Conservation (phyloP, 2,329 filamentous ascomycete genomes). For the Stagonosporopsis tanaceti region DNA sequence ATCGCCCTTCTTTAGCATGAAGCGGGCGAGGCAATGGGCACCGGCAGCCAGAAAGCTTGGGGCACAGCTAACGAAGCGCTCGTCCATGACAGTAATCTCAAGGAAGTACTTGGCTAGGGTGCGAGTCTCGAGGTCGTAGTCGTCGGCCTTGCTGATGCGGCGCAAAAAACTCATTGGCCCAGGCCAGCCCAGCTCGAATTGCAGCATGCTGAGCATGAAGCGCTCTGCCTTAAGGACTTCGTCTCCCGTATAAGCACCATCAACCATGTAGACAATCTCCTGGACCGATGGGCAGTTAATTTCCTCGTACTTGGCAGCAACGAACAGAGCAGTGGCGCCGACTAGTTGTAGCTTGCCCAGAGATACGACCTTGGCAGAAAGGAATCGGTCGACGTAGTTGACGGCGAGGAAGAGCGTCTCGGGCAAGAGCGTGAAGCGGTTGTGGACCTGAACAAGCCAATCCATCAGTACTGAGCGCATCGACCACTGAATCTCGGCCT, state of each 20-base stretch:
- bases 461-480: constrained; percentile 98
- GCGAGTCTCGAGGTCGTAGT: constrained; percentile 94
- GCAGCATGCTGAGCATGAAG: constrained; percentile 96
- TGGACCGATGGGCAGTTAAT: constrained; percentile 95
- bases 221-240: constrained; percentile 97
- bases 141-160: constrained; percentile 96
- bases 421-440: constrained; percentile 86
- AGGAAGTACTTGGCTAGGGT: constrained; percentile 98
- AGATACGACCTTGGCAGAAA: constrained; percentile 93
- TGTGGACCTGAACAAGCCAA: constrained; percentile 96
- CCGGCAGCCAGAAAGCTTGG: constrained; percentile 91
- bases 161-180: constrained; percentile 98
- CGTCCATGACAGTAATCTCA: constrained; percentile 96
- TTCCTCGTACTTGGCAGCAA: constrained; percentile 98
- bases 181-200: constrained; percentile 97
- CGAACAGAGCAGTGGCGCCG: constrained; percentile 92
- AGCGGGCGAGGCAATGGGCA: constrained; percentile 87
- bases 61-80: constrained; percentile 90
- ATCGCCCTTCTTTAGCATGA: constrained; percentile 88
- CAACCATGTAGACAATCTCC: constrained; percentile 99
- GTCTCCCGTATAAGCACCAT: constrained; percentile 84
- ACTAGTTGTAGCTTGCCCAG: constrained; percentile 95
- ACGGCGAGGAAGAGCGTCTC: constrained; percentile 95
- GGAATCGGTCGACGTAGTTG: constrained; percentile 97
- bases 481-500: constrained; percentile 98